These are phyloP conservation scores for Kodamaea laetipori DNA, from an alignment of 805 yeast genomes.

Conservation along the genomic window DNA sequence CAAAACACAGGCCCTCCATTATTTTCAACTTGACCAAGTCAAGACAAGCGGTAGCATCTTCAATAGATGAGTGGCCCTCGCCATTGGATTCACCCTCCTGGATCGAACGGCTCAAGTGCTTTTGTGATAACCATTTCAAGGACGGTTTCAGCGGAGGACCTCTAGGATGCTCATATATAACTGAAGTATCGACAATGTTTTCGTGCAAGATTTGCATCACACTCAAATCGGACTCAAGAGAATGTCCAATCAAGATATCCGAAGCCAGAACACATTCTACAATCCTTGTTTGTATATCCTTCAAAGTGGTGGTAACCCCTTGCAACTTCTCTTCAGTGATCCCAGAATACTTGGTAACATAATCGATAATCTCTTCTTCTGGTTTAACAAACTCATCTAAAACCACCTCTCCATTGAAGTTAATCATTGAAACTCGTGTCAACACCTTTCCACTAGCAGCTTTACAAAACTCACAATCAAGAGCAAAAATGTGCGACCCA, in stretches of 20 bases:
- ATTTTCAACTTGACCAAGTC: constrained; percentile 74
- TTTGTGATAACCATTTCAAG: constrained; percentile 65
- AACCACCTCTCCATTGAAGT: constrained; percentile 59
- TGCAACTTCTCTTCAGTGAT: constrained; percentile 70
- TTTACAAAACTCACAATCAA: constrained; percentile 94
- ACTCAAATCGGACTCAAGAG: constrained; percentile 78
- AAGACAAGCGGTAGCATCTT: constrained; percentile 80
- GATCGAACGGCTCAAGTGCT: constrained; percentile 56
- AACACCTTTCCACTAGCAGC: constrained; percentile 63
- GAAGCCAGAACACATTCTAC: constrained; percentile 47
- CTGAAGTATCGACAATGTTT: constrained; percentile 75
- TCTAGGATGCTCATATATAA: constrained; percentile 73
- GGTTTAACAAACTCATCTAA: constrained; percentile 83
- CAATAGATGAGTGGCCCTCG: constrained; percentile 74
- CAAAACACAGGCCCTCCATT: constrained; percentile 65
- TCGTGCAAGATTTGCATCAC: constrained; percentile 75
- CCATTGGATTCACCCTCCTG: constrained; percentile 66
- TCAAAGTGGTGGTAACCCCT: constrained; percentile 61
- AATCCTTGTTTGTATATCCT: constrained; percentile 67
- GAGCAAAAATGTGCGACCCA: constrained; percentile 67
- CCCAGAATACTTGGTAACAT: constrained; percentile 83
- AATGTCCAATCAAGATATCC: constrained; percentile 86
- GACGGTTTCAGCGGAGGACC: constrained; percentile 85
- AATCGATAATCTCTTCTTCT: constrained; percentile 68
- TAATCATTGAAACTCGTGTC: constrained; percentile 75